Base-by-base conservation (phyloP, 2,329 filamentous ascomycete genomes). In the Madurella mycetomatis region DNA sequence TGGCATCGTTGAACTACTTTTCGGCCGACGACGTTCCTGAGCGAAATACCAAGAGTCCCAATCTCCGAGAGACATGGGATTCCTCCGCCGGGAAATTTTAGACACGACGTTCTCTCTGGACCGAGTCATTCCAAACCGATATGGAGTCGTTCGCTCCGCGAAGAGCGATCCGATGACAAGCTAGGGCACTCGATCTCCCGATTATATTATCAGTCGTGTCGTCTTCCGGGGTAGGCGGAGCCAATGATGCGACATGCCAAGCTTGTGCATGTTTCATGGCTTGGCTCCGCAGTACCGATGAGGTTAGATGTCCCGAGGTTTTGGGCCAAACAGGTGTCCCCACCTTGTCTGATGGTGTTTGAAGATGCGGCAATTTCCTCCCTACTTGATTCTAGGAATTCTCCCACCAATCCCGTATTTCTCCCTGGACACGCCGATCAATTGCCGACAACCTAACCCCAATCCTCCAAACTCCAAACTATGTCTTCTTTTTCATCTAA, bases 71-170 rank as follows among this genome's bases (percentile, higher is more conserved):
- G 25, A 25, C 25, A 25, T 7, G 25, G 25, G 25, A 25, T 25
- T 47, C 45, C 32, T 31, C 45, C 45, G 45, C 16, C 45, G 45
- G 45, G 16, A 11, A 47, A 47, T 47, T 16, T 47, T 30, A n/a
- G 37, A 19, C 45, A 37, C 16, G 37, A 47, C 37, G 32, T 47
- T 19, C 45, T 11, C 3, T 7, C 5, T 37, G 45, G n/a, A 17
- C 13, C 1, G 13, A 17, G 9, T 11, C 7, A 3, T 30, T 47
- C 45, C 45, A 30, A 37, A 12, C 11, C 11, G 34, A 37, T 15
- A 9, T 37, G 34, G 34, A 37, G 13, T 37, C 34, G 9, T 37
- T 37, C 11, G 34, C 34, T 12, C 34, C 13, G 25, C 9, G 34
- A 9, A 37, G 13, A 9, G 13, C 11, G 34, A 15, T 15, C 34